Evolutionary conservation across 148 eudicot species (phyloP).

Genomic region (Rhododendron mucronatum): DNA sequence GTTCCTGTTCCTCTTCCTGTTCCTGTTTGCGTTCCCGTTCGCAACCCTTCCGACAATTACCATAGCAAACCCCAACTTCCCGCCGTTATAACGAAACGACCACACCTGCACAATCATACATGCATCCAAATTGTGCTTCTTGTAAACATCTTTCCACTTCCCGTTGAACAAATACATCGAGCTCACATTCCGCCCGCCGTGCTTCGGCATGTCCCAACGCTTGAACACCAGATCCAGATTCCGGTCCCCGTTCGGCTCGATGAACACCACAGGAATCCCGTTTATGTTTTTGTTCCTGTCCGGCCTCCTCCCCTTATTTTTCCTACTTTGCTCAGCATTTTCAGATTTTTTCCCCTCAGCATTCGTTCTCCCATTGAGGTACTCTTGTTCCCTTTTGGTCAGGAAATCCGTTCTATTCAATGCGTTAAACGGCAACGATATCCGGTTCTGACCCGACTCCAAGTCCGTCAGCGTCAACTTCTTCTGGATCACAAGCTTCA

Average conservation of each 20-base stretch:
- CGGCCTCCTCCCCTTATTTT: not conserved
- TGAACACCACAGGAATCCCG: not conserved
- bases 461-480: not conserved
- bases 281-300: not conserved
- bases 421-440: not conserved
- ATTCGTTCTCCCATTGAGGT: not conserved
- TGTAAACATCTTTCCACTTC: not conserved
- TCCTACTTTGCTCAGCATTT: too few relatives aligned
- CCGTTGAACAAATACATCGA: not conserved
- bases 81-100: not conserved
- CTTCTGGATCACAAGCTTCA: not conserved
- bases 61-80: not conserved
- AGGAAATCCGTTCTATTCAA: not conserved
- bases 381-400: not conserved
- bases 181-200: not conserved
- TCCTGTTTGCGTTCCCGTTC: not conserved
- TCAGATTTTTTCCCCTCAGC: too few relatives aligned
- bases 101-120: not conserved
- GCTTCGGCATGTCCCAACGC: not conserved
- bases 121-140: not conserved
- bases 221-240: not conserved
- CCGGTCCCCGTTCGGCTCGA: not conserved
- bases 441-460: not conserved
- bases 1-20: too few relatives aligned
- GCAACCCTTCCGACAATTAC: not conserved